phyloP scores from a whole-genome alignment of 441 rosid genomes.

The Biscutella laevigata region DNA sequence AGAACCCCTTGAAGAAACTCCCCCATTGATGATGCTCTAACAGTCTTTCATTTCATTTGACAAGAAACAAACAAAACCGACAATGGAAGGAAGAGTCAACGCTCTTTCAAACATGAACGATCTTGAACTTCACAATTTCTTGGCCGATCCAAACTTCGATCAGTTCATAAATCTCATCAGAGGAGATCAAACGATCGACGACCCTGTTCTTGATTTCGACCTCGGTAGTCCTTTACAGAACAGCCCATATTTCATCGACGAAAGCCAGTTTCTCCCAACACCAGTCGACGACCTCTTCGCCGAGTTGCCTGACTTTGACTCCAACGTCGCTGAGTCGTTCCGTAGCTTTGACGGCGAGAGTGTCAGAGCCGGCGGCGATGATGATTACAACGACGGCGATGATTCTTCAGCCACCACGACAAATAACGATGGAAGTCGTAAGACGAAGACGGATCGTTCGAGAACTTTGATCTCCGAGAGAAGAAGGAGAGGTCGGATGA shows the following conservation, averaged over 20 bases:
- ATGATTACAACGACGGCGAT: constrained; percentile 34
- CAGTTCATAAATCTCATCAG: constrained; percentile 51
- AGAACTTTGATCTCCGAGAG: constrained; percentile 67
- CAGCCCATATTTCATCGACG: constrained; percentile 28
- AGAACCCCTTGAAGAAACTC: too few relatives aligned
- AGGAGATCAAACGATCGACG: constrained; percentile 35
- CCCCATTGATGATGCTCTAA: too few relatives aligned
- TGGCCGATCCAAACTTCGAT: constrained; percentile 43
- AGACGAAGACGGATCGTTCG: constrained; percentile 50
- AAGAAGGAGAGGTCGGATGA: constrained; percentile 68
- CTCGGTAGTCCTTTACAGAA: constrained; percentile 25
- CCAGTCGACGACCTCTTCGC: constrained; percentile 27
- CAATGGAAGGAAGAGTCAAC: constrained; percentile 28
- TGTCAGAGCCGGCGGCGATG: constrained; percentile 21
- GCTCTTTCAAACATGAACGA: constrained; percentile 23
- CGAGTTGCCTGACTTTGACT: constrained; percentile 27
- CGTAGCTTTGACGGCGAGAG: constrained; percentile 29
- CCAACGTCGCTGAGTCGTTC: constrained; percentile 28
- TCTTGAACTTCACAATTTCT: constrained; percentile 41
- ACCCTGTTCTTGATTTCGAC: constrained; percentile 25
- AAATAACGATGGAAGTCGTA: constrained; percentile 24
- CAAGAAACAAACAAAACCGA: neutral
- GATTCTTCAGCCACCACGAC: constrained; percentile 44
- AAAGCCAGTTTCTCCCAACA: constrained; percentile 28
- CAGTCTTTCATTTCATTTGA: neutral